Percentiles rank a stretch among this genome's conserved stretches.
phyloP scores from a whole-genome alignment of 352 stramenopile species.

The Globisporangium orthogonon region DNA sequence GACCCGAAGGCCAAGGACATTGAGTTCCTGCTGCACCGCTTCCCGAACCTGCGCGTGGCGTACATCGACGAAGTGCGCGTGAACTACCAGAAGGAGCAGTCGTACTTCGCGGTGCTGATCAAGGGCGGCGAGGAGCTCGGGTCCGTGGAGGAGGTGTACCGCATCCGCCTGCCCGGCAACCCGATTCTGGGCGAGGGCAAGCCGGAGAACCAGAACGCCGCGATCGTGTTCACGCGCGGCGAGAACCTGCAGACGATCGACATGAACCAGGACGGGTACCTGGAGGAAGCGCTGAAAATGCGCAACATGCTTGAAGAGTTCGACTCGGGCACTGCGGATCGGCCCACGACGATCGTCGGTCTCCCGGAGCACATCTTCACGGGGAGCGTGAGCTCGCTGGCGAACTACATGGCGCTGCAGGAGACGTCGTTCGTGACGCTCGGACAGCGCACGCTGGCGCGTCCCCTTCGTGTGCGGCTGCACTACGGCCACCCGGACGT shows the following conservation, averaged over 20 bases:
- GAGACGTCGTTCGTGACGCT: conserved; percentile 99
- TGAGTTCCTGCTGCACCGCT: conserved; percentile 96
- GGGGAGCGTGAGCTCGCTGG: conserved; percentile 96
- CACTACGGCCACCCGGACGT: conserved; percentile 99
- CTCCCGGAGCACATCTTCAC: conserved; percentile 99
- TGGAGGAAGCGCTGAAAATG: conserved; percentile 99
- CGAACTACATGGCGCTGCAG: conserved; percentile 99
- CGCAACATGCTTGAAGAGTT: conserved; percentile 98
- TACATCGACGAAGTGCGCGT: conserved; percentile 98
- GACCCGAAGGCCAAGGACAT: conserved; percentile 98
- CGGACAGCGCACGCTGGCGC: conserved; percentile 94
- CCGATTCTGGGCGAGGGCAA: conserved; percentile 98
- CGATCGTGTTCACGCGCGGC: conserved; percentile 97
- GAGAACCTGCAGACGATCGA: conserved; percentile 99
- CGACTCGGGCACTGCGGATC: conserved; percentile 61
- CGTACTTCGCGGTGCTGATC: conserved; percentile 97
- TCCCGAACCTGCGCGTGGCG: conserved; percentile 95
- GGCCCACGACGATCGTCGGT: conserved; percentile 94
- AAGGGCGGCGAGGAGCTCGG: conserved; percentile 85
- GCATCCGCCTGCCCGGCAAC: conserved; percentile 96
- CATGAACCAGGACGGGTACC: conserved; percentile 99
- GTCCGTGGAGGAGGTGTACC: conserved; percentile 91
- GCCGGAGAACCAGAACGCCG: conserved; percentile 99
- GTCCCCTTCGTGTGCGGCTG: conserved; percentile 93
- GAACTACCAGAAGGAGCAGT: conserved; percentile 92